phyloP scores from a whole-genome alignment of 768 basidiomycete genomes.

The Kwoniella heveanensis region DNA sequence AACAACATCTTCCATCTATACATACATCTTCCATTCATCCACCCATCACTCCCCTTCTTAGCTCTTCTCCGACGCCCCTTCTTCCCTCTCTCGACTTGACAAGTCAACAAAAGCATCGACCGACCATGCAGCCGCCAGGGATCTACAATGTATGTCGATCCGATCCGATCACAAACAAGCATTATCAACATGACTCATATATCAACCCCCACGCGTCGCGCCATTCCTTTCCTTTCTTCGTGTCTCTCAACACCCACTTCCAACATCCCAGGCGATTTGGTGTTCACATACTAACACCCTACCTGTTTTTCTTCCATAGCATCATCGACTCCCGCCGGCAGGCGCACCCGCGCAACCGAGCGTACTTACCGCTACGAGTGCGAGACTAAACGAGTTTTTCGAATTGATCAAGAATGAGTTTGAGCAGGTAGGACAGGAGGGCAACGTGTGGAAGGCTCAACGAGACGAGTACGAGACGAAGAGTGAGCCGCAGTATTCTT shows the following conservation, averaged over 20 bases:
- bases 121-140: constrained; percentile 33
- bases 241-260: too few species aligned
- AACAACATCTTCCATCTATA: not conserved
- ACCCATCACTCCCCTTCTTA: constrained; percentile 2
- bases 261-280: too few species aligned
- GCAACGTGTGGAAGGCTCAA: constrained; percentile 69
- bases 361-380: constrained; percentile 14
- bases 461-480: constrained; percentile 88
- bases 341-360: constrained; percentile 22
- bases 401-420: constrained; percentile 83
- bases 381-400: constrained; percentile 72
- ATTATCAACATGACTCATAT: constrained; percentile 1
- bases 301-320: too few species aligned
- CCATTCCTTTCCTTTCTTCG: not conserved
- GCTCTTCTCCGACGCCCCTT: not conserved
- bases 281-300: too few species aligned
- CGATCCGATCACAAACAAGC: not conserved
- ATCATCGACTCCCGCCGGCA: constrained; percentile 25
- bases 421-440: constrained; percentile 71
- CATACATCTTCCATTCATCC: not conserved
- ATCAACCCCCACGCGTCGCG: not conserved
- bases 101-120: not conserved
- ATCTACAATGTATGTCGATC: constrained; percentile 35
- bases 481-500: constrained; percentile 64
- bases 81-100: not conserved